These are phyloP conservation scores for Macadamia integrifolia DNA, from an alignment of 164 flowering plant genomes.

Conservation along the genomic window DNA sequence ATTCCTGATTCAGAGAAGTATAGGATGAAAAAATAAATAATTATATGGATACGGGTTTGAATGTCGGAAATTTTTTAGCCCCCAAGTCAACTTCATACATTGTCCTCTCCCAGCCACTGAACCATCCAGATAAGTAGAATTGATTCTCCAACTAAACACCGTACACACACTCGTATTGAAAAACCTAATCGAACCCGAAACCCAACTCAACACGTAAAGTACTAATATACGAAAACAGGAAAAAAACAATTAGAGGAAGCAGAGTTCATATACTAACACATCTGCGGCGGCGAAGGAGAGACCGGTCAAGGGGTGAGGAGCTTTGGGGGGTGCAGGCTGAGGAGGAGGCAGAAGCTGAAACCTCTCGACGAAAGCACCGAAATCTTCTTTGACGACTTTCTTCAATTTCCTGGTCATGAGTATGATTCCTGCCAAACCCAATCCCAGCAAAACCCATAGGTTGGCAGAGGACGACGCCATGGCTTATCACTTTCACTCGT, in stretches of 20 bases:
- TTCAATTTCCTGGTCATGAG: conserved; percentile 62
- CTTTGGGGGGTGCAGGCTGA: conserved; percentile 96
- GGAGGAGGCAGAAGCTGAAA: conserved; percentile 90
- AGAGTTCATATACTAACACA: conserved; percentile 32
- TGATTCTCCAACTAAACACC: too few relatives aligned
- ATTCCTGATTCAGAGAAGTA: too few relatives aligned
- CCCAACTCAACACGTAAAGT: neutral
- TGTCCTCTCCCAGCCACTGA: too few relatives aligned
- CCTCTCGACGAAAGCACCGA: conserved; percentile 73
- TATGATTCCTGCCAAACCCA: conserved; percentile 85
- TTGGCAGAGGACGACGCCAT: conserved; percentile 67
- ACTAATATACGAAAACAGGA: neutral
- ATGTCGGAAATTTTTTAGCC: too few relatives aligned
- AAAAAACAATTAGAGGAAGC: neutral
- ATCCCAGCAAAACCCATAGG: conserved; percentile 74
- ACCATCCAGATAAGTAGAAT: too few relatives aligned
- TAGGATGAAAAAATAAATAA: too few relatives aligned
- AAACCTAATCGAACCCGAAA: too few relatives aligned
- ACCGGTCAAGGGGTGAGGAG: conserved; percentile 88
- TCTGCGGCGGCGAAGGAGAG: conserved; percentile 90
- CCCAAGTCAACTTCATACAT: too few relatives aligned
- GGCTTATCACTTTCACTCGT: neutral
- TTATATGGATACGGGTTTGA: too few relatives aligned
- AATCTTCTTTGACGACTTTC: conserved; percentile 63
- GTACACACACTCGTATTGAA: neutral